Evolutionary conservation across 2,329 filamentous ascomycete genomes (phyloP), one percentile per base, ranked within the genome.

Genomic region (Raffaelea deltoideospora): DNA sequence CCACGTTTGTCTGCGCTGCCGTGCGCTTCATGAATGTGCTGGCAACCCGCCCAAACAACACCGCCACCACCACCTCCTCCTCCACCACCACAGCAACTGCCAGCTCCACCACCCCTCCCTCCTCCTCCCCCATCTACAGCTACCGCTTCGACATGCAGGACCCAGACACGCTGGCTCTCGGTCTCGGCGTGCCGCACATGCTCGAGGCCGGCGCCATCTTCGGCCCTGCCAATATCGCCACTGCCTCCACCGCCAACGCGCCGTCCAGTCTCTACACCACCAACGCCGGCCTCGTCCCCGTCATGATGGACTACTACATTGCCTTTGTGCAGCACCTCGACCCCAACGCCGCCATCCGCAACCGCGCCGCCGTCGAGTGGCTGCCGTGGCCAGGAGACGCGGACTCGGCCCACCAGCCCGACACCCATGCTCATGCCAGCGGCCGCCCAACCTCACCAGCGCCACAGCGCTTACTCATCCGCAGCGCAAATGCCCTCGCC

Each of bases 71-170:
- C 10, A 19, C 14, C 13, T 18, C 28, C 6, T 13, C 22, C 2
- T 27, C 39, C 17, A 37, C 19, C 15, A 30, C 22, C 18, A 7
- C 29, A 14, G 22, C 14, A 5, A 20, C 32, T 4, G 26, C 26
- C 14, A 9, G 15, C 18, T 13, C 31, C 4, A 17, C 20, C 6
- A 17, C 10, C 13, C n/a, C 27, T 4, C n/a, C 27, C 5, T 15
- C 28, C 2, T 29, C 39, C n/a, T 38, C 20, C 14, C 34, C 28
- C 20, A 45, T 57, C 14, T 71, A 61, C 57, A 54, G 56, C 20
- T 71, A 70, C 50, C 60, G 59, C 28, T 70, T 62, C 55, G 60
- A 67, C 50, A 63, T 70, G 18, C 47, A 48, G 27, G 64, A 67
- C 48, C 39, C 46, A 2, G 41, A 47, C 14, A 53, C 57, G 43